Evolutionary conservation across 345 rosid genomes (phyloP).

Genomic region (Trapa incisa): DNA sequence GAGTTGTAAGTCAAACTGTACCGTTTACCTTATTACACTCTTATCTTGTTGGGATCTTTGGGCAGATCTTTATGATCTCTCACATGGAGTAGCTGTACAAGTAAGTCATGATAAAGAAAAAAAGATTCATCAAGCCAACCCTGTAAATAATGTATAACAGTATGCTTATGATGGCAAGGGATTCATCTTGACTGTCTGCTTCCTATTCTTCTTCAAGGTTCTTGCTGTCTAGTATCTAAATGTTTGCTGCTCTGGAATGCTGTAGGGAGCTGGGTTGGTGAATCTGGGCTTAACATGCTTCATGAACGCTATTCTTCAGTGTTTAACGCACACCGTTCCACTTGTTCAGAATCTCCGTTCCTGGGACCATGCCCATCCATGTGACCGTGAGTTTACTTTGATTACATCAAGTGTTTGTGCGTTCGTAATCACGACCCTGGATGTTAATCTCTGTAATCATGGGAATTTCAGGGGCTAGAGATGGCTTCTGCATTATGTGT

Average conservation of each 20-base stretch:
- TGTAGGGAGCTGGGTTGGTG: slow-evolving; percentile 72
- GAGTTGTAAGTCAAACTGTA: slow-evolving; percentile 4
- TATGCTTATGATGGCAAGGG: background rate
- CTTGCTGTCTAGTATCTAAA: background rate
- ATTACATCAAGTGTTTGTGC: background rate
- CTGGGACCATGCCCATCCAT: slow-evolving; percentile 24
- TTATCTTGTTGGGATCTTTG: too few relatives aligned
- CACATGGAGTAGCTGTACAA: too few relatives aligned
- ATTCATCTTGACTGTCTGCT: background rate
- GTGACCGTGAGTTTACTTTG: slow-evolving; percentile 27
- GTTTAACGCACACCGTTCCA: slow-evolving; percentile 80
- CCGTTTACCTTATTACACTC: too few relatives aligned
- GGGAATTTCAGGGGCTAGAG: slow-evolving; percentile 33
- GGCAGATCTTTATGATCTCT: too few relatives aligned
- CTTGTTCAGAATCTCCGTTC: slow-evolving; percentile 42
- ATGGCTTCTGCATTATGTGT: slow-evolving; percentile 46
- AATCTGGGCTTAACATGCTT: slow-evolving; percentile 87
- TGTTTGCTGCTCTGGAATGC: background rate
- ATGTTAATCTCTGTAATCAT: slow-evolving; percentile 5
- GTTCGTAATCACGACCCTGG: background rate
- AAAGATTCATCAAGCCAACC: too few relatives aligned
- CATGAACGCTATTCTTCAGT: slow-evolving; percentile 71
- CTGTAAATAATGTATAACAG: too few relatives aligned
- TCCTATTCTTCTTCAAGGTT: background rate
- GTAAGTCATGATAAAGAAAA: too few relatives aligned